Conservation (phyloP, 1,284 basidiomycete species). For the Thecaphora thlaspeos region DNA sequence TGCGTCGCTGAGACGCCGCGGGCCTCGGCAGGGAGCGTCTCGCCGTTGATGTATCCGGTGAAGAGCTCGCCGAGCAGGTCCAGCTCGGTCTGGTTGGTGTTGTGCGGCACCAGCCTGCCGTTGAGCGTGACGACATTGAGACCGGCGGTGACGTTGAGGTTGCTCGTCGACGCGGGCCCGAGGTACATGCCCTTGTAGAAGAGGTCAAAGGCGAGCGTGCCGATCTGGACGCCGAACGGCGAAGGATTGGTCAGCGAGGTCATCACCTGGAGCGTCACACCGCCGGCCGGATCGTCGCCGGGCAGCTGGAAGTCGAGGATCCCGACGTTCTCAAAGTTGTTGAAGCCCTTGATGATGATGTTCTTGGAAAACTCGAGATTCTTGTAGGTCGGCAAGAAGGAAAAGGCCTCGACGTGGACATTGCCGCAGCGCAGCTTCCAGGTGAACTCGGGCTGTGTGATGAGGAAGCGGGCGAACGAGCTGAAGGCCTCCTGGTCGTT, state of each 20-base stretch:
- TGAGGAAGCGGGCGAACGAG: constrained; percentile 61
- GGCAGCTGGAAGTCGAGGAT: constrained; percentile 72
- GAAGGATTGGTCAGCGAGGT: constrained; percentile 69
- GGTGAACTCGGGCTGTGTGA: constrained; percentile 70
- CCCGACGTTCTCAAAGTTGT: constrained; percentile 67
- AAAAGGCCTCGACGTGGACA: constrained; percentile 69
- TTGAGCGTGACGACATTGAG: constrained; percentile 67
- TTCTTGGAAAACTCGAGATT: constrained; percentile 45
- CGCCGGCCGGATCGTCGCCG: constrained; percentile 68
- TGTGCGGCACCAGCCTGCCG: constrained; percentile 67
- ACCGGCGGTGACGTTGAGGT: constrained; percentile 59
- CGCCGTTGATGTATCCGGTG: constrained; percentile 72
- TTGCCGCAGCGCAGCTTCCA: constrained; percentile 68
- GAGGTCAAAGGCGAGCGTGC: constrained; percentile 69
- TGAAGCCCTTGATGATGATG: constrained; percentile 63
- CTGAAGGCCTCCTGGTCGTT: constrained; percentile 51
- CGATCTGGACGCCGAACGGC: constrained; percentile 72
- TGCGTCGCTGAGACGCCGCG: constrained; percentile 63
- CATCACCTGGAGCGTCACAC: constrained; percentile 68
- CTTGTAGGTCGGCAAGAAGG: constrained; percentile 48
- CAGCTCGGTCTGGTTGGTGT: constrained; percentile 62
- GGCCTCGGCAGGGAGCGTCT: constrained; percentile 66
- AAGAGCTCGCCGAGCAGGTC: constrained; percentile 67
- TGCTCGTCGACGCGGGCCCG: constrained; percentile 63
- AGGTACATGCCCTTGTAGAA: constrained; percentile 67